Base-by-base conservation (phyloP, 768 basidiomycete genomes). In the Collybia sordida region DNA sequence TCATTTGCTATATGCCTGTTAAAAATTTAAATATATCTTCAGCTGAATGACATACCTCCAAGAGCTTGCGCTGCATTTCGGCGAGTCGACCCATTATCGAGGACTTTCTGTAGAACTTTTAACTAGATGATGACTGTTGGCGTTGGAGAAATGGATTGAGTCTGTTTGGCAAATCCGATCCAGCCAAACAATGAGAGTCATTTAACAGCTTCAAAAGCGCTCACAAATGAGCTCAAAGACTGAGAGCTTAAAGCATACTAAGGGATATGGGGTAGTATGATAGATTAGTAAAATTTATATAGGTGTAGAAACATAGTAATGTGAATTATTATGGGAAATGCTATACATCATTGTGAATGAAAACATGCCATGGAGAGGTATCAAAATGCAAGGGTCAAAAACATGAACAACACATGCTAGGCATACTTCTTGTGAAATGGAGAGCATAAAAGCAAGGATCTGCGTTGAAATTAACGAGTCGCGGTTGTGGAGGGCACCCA, bases 21-120 rank as follows among this genome's bases (percentile, higher is more conserved):
- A 64, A 42, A 6, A 47, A 19, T 69, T n/a, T 57, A 78, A 81
- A 72, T 82, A 77, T 45, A 82, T 67, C 47, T 14, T 28, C 24
- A 34, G 22, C 45, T 18, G 48, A 39, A 35, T 7, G 25, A 55
- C 67, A 34, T 60, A 78, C 68, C 74, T 75, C 77, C 49, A 75
- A 61, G 70, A 98, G 90, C 88, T 93, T 97, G 57, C 94, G 84
- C 75, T 98, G 95, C 91, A 93, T 92, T 70, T 98, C 95, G 52
- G 95, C 95, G 49, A 98, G 82, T 42, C 92, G 82, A 61, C 95
- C 95, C 95, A 98, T 98, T 21, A 4, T 59, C 79, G 67, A 31
- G 38, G 42, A 49, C 31, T 15, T 38, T 42, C 44, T 52, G 47
- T 37, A 31, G 55, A 49, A 49, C 45, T 43, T 47, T 51, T 54